These are phyloP conservation scores for Hordeum pubiflorum DNA, from an alignment of 202 grass and related monocot genomes.

Conservation along the genomic window DNA sequence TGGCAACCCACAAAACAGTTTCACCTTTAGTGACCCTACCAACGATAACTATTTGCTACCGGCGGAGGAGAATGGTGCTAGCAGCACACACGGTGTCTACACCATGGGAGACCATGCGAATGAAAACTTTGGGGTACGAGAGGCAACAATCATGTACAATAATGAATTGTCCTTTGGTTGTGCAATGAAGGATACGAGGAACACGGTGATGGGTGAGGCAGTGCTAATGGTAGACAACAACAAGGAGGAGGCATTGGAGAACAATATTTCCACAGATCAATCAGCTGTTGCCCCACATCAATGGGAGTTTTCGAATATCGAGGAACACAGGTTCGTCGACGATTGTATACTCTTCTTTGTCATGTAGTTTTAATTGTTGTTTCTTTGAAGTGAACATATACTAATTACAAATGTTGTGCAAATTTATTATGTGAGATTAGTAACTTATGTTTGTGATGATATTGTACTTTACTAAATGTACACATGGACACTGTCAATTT, in stretches of 20 bases:
- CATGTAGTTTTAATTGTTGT: neutral
- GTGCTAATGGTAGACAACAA: neutral
- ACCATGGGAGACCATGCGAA: neutral
- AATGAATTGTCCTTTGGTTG: neutral
- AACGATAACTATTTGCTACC: neutral
- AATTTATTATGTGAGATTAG: neutral
- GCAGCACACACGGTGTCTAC: fast-evolving
- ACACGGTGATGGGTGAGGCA: neutral
- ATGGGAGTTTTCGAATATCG: neutral
- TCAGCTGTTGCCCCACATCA: neutral
- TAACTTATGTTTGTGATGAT: neutral
- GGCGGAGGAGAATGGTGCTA: neutral
- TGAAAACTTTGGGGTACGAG: neutral
- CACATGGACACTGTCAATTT: neutral
- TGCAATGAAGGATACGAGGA: neutral
- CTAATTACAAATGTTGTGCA: neutral
- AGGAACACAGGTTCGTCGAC: neutral
- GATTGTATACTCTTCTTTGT: neutral
- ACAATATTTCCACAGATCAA: neutral
- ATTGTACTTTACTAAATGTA: neutral
- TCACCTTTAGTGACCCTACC: neutral
- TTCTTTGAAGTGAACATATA: neutral
- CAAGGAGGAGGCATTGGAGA: neutral
- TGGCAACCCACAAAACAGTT: no score
- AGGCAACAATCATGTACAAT: neutral